Evolutionary conservation across 805 yeast genomes (phyloP).

Genomic region (Metschnikowia picachoensis): DNA sequence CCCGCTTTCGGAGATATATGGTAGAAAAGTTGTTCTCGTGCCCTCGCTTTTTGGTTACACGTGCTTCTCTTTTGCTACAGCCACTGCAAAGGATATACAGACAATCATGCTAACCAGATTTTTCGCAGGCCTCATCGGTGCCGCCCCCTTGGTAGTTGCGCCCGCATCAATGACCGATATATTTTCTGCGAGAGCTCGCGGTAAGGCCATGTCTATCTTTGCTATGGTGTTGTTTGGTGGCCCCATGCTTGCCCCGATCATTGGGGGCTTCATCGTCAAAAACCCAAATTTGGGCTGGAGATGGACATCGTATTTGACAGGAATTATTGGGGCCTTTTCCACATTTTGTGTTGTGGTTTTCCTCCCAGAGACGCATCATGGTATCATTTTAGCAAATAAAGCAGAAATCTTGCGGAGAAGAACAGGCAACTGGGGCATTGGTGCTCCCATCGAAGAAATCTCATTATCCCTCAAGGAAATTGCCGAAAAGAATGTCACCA

Average conservation of each 20-base stretch:
- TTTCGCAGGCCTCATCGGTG: conserved; percentile 23
- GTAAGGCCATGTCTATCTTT: conserved; percentile 22
- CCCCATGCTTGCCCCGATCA: conserved; percentile 21
- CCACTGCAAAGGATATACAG: conserved; percentile 23
- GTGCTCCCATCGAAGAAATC: conserved; percentile 63
- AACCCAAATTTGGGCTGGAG: conserved; percentile 70
- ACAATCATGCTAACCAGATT: conserved; percentile 23
- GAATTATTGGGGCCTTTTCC: conserved; percentile 51
- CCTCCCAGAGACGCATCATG: conserved; percentile 66
- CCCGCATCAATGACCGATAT: conserved; percentile 25
- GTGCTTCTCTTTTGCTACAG: conserved; percentile 49
- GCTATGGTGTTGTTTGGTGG: conserved; percentile 34
- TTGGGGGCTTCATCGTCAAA: conserved; percentile 60
- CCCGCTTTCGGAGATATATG: conserved; percentile 73
- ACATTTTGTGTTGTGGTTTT: conserved; percentile 40
- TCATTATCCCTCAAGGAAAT: conserved; percentile 43
- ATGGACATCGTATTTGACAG: conserved; percentile 73
- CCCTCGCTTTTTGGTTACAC: conserved; percentile 54
- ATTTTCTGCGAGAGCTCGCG: conserved; percentile 17
- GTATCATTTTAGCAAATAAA: conserved; percentile 57
- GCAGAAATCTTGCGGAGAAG: conserved; percentile 59
- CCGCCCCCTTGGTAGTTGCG: conserved; percentile 25
- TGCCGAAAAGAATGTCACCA: conserved; percentile 53
- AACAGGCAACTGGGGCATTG: conserved; percentile 81
- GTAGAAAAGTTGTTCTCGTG: conserved; percentile 61